Evolutionary conservation across 2,329 filamentous ascomycete genomes (phyloP).

Genomic region (Paradendryphiella salina): DNA sequence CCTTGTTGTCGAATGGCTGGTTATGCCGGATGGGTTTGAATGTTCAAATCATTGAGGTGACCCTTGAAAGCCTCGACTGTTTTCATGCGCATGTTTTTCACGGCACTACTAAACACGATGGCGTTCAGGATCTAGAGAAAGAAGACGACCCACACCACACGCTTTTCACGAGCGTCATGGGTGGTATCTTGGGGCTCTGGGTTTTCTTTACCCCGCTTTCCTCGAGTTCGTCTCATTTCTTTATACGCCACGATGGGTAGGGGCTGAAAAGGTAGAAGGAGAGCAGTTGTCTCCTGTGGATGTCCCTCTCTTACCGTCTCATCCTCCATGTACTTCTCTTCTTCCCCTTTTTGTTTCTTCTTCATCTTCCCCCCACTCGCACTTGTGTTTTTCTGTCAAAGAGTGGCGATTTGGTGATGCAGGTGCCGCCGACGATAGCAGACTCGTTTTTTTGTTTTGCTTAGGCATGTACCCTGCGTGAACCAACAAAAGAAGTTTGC

Average conservation of each 20-base stretch:
- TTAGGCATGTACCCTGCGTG: slow-evolving; percentile 28
- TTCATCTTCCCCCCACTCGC: slow-evolving; percentile 8
- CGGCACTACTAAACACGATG: slow-evolving; percentile 25
- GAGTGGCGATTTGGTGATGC: slow-evolving; percentile 14
- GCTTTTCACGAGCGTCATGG: slow-evolving; percentile 27
- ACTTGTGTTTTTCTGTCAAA: background rate
- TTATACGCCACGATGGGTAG: slow-evolving; percentile 9
- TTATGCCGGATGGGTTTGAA: slow-evolving; percentile 17
- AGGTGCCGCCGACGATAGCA: slow-evolving; percentile 12
- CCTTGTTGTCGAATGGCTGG: slow-evolving; percentile 28
- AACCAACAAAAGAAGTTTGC: background rate
- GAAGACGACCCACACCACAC: slow-evolving; percentile 19
- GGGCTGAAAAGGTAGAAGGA: slow-evolving; percentile 13
- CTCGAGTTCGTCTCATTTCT: slow-evolving; percentile 20
- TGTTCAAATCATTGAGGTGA: slow-evolving; percentile 22
- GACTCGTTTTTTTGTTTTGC: slow-evolving; percentile 16
- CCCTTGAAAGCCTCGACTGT: slow-evolving; percentile 11
- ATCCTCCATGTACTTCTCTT: slow-evolving; percentile 17
- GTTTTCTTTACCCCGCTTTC: slow-evolving; percentile 10
- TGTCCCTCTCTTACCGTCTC: slow-evolving; percentile 9
- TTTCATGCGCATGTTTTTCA: slow-evolving; percentile 19
- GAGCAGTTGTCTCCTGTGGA: slow-evolving; percentile 10
- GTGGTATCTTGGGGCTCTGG: slow-evolving; percentile 22
- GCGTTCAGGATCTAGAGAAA: slow-evolving; percentile 33
- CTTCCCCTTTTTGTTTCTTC: slow-evolving; percentile 5